phyloP scores from a whole-genome alignment of 1,284 basidiomycete species.

The Malassezia cuniculi region DNA sequence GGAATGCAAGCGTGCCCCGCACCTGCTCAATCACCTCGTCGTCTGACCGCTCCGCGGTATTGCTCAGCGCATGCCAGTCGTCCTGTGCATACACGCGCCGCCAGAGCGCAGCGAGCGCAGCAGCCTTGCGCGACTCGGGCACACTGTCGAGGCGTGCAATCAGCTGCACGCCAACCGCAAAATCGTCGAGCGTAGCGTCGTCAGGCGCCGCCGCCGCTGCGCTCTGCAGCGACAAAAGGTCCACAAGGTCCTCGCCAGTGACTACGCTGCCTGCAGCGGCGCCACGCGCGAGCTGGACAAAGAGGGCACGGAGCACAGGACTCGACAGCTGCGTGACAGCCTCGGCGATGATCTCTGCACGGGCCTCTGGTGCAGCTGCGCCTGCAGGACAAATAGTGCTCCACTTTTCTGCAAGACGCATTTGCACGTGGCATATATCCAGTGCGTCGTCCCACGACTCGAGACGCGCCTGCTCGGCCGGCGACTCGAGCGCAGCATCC shows the following conservation, averaged over 20 bases:
- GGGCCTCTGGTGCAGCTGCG: slow-evolving; percentile 3
- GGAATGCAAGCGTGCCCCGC: slow-evolving; percentile 6
- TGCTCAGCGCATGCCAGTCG: slow-evolving; percentile 20
- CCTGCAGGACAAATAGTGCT: slow-evolving; percentile 2
- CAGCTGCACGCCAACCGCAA: slow-evolving; percentile 48
- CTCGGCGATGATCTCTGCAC: slow-evolving; percentile 15
- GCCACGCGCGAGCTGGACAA: slow-evolving; percentile 25
- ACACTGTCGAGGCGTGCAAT: slow-evolving; percentile 46
- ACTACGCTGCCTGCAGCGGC: slow-evolving; percentile 38
- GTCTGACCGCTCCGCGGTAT: slow-evolving; percentile 23
- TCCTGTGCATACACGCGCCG: slow-evolving; percentile 5
- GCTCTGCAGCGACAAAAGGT: slow-evolving; percentile 50
- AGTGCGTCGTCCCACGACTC: slow-evolving; percentile 49
- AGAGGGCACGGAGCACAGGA: slow-evolving; percentile 25
- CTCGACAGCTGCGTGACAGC: slow-evolving; percentile 11
- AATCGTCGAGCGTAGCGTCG: slow-evolving; percentile 45
- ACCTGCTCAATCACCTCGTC: slow-evolving; percentile 18
- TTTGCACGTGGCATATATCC: slow-evolving; percentile 52
- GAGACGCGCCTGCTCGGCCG: slow-evolving; percentile 35
- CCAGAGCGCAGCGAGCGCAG: slow-evolving; percentile 46
- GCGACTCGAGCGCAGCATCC: slow-evolving; percentile 13
- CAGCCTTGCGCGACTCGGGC: slow-evolving; percentile 1
- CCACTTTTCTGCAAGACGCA: slow-evolving; percentile 35
- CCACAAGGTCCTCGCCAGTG: slow-evolving; percentile 50
- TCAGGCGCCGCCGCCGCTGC: slow-evolving; percentile 23